phyloP scores from a whole-genome alignment of 192 early-diverging fungal species.

The Backusella circina region DNA sequence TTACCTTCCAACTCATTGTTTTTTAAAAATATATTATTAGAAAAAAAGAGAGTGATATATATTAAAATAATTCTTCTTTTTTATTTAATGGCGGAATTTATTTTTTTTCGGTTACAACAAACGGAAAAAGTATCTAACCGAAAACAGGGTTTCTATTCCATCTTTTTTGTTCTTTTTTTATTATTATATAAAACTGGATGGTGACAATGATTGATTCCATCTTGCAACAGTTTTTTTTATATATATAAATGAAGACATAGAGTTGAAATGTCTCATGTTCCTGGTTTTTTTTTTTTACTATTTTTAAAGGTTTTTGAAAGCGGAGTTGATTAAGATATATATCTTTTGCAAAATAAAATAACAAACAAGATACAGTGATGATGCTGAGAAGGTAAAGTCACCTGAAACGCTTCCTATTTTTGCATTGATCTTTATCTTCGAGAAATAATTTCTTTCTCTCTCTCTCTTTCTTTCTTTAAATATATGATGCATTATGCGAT shows the following conservation, averaged over 20 bases:
- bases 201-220: neutral
- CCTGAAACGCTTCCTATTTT: neutral
- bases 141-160: neutral
- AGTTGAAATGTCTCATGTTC: neutral
- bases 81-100: neutral
- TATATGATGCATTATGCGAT: neutral
- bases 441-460: too few relatives aligned
- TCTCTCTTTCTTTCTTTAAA: too few relatives aligned
- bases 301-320: neutral
- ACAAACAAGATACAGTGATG: neutral
- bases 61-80: neutral
- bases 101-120: conserved; percentile 4
- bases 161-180: neutral
- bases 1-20: conserved; percentile 13
- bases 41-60: neutral
- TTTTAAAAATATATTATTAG: neutral
- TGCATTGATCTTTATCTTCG: neutral
- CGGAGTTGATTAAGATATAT: neutral
- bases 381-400: neutral
- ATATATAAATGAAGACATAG: neutral
- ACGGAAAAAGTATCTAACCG: neutral
- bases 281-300: neutral
- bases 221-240: neutral
- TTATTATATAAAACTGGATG: too few relatives aligned
- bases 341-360: neutral